Evolutionary conservation across 495 filamentous ascomycete genomes (phyloP), one percentile per base, ranked within the genome.

Genomic region (Evansstolkia leycettana): DNA sequence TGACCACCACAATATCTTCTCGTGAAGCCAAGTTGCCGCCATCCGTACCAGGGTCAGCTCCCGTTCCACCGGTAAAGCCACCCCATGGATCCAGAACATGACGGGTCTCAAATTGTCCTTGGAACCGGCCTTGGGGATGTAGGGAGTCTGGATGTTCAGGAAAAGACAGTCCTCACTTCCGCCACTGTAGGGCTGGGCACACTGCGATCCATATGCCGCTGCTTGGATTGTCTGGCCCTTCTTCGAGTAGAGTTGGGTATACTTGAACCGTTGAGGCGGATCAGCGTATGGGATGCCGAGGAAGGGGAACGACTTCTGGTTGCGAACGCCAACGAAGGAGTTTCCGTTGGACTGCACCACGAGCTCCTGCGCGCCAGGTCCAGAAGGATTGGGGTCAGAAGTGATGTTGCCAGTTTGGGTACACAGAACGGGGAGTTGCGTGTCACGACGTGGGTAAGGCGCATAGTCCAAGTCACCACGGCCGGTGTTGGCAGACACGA

Each of bases 41-140:
- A 40, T 69, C 65, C 14, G 51, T 51, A 0, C 50, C 48, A 7
- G 54, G 36, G 39, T 62, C 53, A 23, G 55, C 45, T 6, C 57
- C 58, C 23, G 44, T 53, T 4, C 65, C 65, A 5, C 50, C 45
- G 7, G 54, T 59, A 31, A 68, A 66, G 3, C 58, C 65, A 34
- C 66, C 66, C 66, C 65, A 35, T 69, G 60, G 17, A 70, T 66
- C 54, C 58, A 62, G 31, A 70, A 52, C 42, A 65, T 45, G 6
- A 70, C 66, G 1, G 64, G 63, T 14, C 57, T 62, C 2, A 65
- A 42, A 3, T 47, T 20, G 8, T 39, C 23, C 12, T 41, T 39
- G 14, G 42, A 32, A 17, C 51, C 45, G 16, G 50, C 37, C 16
- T 52, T 52, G 12, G 60, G 64, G 12, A 67, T 51, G 36, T 62